Conservation (phyloP, 148 eudicot genomes). For the Talinum fruticosum region DNA sequence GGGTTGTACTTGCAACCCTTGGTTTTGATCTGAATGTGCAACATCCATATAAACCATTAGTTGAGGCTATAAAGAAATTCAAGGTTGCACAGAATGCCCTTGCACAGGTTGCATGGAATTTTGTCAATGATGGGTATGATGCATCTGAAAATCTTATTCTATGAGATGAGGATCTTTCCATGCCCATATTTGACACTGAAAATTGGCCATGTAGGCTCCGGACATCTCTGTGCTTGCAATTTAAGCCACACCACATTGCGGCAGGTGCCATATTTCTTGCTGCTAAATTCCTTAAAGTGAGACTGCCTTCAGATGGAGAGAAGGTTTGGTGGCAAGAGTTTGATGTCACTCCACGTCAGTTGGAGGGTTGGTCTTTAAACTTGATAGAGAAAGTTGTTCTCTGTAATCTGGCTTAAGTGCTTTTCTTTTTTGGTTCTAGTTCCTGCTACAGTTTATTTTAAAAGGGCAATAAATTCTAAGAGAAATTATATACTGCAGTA, state of each 20-base stretch:
- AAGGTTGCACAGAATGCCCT: constrained; percentile 90
- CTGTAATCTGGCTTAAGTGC: constrained; percentile 11
- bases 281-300: constrained; percentile 97
- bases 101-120: constrained; percentile 98
- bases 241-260: constrained; percentile 96
- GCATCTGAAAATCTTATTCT: constrained; percentile 26
- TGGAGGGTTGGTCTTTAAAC: constrained; percentile 79
- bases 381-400: constrained; percentile 9
- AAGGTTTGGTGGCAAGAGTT: constrained; percentile 99
- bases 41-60: constrained; percentile 91
- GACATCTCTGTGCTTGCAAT: constrained; percentile 98
- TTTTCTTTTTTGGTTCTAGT: constrained; percentile 1
- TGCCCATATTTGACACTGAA: constrained; percentile 51
- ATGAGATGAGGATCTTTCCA: constrained; percentile 34
- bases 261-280: constrained; percentile 99
- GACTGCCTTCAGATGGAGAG: constrained; percentile 96
- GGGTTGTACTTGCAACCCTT: constrained; percentile 92
- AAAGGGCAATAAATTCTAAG: background rate
- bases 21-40: constrained; percentile 84
- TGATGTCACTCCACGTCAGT: constrained; percentile 96
- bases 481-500: background rate
- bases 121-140: constrained; percentile 97
- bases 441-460: background rate
- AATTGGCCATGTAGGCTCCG: constrained; percentile 98
- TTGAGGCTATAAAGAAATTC: constrained; percentile 89